These are phyloP conservation scores for Chlorella sp. DNA, from an alignment of 139 green algal species.

Conservation along the genomic window DNA sequence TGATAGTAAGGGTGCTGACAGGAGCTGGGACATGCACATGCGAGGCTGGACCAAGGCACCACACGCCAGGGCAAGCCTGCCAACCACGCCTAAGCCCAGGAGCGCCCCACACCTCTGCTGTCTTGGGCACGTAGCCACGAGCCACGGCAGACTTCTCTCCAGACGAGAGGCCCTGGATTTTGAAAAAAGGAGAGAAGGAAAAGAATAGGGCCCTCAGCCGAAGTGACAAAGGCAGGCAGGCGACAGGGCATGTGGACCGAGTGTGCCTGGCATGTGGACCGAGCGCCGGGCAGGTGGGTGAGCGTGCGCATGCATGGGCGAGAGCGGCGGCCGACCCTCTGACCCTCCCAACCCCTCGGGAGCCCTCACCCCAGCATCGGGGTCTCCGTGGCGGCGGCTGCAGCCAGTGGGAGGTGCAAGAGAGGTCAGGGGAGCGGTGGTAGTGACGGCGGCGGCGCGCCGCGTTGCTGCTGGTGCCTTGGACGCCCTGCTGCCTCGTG, in stretches of 20 bases:
- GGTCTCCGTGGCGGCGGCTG: constrained; percentile 28
- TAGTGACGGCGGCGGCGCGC: no score
- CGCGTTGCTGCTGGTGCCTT: no score
- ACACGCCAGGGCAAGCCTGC: background rate
- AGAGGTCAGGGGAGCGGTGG: no score
- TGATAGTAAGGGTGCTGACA: no score
- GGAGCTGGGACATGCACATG: background rate
- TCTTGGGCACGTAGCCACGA: constrained; percentile 22
- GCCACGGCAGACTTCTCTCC: constrained; percentile 27
- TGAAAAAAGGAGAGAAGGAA: no score
- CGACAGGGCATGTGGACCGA: background rate
- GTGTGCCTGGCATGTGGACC: background rate
- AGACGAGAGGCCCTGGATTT: constrained; percentile 3
- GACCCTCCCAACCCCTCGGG: background rate
- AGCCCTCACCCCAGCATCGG: constrained; percentile 16
- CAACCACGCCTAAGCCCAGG: background rate
- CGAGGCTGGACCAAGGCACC: background rate
- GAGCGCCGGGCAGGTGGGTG: background rate
- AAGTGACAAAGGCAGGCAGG: background rate
- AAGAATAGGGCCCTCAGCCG: no score
- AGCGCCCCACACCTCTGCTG: background rate
- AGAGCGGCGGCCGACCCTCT: background rate
- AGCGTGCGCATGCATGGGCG: background rate
- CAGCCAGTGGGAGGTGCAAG: no score
- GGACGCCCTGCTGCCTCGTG: no score